Conservation (phyloP, 2,329 filamentous ascomycete genomes). For the Zymoseptoria ardabiliae region DNA sequence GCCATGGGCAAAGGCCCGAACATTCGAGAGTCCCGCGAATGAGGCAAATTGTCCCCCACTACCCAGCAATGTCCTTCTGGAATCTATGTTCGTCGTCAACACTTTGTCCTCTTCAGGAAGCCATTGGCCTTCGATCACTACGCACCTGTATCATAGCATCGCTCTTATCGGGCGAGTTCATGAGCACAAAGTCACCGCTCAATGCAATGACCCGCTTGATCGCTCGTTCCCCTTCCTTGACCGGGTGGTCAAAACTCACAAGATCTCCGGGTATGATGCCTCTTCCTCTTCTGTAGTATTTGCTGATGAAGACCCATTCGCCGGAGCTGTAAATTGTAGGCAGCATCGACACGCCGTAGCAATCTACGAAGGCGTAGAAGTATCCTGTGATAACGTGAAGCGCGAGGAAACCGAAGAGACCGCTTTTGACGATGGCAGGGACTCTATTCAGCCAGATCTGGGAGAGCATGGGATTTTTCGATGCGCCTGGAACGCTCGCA, state of each 20-base stretch:
- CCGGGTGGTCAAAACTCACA: slow-evolving; percentile 69
- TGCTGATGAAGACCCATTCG: slow-evolving; percentile 63
- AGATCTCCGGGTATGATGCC: slow-evolving; percentile 71
- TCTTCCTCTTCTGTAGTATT: slow-evolving; percentile 61
- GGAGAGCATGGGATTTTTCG: not conserved
- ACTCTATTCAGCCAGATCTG: not conserved
- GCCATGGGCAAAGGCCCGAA: slow-evolving; percentile 83
- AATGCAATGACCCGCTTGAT: slow-evolving; percentile 66
- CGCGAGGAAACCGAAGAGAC: not conserved
- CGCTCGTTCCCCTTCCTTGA: slow-evolving; percentile 44
- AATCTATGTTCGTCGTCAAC: slow-evolving; percentile 48
- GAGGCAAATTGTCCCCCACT: slow-evolving; percentile 76
- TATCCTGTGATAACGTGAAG: slow-evolving; percentile 42
- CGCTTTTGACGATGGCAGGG: not conserved
- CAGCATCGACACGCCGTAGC: slow-evolving; percentile 77
- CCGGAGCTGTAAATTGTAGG: slow-evolving; percentile 66
- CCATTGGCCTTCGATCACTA: not conserved
- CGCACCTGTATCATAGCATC: slow-evolving; percentile 57
- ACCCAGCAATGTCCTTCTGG: slow-evolving; percentile 90
- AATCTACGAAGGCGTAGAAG: slow-evolving; percentile 52
- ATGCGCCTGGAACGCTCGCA: not conserved
- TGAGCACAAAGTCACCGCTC: slow-evolving; percentile 61
- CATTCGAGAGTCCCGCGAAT: slow-evolving; percentile 76
- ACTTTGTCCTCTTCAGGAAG: not conserved
- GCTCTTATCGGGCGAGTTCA: slow-evolving; percentile 50